These are phyloP conservation scores for Coniochaeta ligniaria DNA, from an alignment of 2,329 filamentous ascomycete genomes.

Conservation along the genomic window DNA sequence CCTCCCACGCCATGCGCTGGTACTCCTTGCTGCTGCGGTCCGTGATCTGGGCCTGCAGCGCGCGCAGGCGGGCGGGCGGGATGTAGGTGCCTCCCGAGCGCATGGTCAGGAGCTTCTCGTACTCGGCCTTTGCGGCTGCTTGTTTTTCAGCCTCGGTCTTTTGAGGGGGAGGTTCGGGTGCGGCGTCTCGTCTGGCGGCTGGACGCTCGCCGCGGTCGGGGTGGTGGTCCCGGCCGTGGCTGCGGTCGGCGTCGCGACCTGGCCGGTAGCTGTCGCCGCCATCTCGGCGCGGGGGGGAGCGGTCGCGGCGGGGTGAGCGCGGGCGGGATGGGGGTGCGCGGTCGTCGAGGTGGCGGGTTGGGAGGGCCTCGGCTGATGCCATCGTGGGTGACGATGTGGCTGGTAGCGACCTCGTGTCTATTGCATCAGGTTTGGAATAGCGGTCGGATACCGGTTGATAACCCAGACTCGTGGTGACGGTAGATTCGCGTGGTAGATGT, in stretches of 20 bases:
- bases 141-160: constrained; percentile 77
- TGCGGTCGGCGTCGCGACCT: constrained; percentile 35
- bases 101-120: constrained; percentile 85
- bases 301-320: constrained; percentile 7
- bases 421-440: background rate
- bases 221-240: constrained; percentile 28
- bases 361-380: constrained; percentile 12
- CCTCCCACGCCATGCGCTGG: constrained; percentile 98
- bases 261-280: constrained; percentile 42
- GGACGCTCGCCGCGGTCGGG: constrained; percentile 38
- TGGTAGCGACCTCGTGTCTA: background rate
- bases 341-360: constrained; percentile 13
- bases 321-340: constrained; percentile 10
- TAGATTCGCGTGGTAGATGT: background rate
- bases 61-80: constrained; percentile 81
- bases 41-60: constrained; percentile 92
- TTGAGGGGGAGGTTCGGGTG: constrained; percentile 32
- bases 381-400: constrained; percentile 7
- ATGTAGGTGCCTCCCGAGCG: constrained; percentile 96
- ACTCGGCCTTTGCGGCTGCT: constrained; percentile 82
- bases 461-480: background rate
- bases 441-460: background rate
- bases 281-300: constrained; percentile 26
- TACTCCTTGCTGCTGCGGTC: constrained; percentile 96
- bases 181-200: constrained; percentile 19